Evolutionary conservation across 257 asterid genomes (phyloP), one percentile per base, ranked within the genome.

Genomic region (Gentiana dahurica): DNA sequence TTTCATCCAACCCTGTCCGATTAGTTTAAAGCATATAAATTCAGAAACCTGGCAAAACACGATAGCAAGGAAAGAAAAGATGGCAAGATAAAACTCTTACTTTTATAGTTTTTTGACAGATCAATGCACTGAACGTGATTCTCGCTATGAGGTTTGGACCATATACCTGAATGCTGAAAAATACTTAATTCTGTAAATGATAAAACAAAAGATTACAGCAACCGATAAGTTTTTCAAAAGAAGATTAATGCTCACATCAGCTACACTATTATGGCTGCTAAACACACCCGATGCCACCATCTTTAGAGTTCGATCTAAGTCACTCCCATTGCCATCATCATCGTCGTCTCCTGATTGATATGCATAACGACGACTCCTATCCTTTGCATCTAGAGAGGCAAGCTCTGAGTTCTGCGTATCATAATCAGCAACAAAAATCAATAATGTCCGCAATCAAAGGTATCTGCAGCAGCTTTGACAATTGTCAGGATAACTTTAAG

Each of bases 121-220:
- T 77, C 95, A 62, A 82, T 73, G 74, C 98, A 91, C 59, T 73
- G 92, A 53, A 81, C 78, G 73, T 79, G 87, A 74, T 91, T 87
- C 71, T 77, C 93, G 54, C 88, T 85, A 48, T 85, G 66, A 41
- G 99, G 99, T 61, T 75, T 74, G 70, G 88, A 72, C 99, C 99
- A 92, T 69, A 83, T 80, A 76, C 75, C 95, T 55, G 80, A 79
- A 77, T 74, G 71, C 97, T 88, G 93, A 63, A 67, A 58, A 54
- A 24, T 24, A 24, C 24, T 24, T 24, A 24, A 24, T 24, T 24
- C 24, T 24, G 24, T 24, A 24, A 24, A 24, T 24, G 24, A 24
- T 24, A 24, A 24, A 24, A 24, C 24, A 24, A 24, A 24, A 24
- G 24, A 24, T 24, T 35, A 53, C 67, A 57, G 59, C 8, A 34